These are phyloP conservation scores for Yamadazyma trypodendri DNA, from an alignment of 1,139 yeast genomes.

Conservation along the genomic window DNA sequence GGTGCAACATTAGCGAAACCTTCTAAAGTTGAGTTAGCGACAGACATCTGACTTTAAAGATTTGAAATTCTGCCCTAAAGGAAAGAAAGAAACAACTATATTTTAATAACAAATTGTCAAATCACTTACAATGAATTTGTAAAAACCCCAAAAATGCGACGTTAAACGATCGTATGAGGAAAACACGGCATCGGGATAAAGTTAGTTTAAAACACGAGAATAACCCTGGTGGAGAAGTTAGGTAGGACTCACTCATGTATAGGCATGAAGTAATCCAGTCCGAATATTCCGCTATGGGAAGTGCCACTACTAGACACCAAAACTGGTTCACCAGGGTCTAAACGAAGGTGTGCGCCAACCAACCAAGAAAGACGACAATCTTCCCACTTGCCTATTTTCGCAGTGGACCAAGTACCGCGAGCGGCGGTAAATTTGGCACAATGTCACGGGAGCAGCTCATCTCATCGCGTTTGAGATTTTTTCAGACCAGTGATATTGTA, in stretches of 20 bases:
- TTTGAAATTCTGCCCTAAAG: not conserved
- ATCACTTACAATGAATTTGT: not conserved
- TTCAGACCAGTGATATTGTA: too few relatives aligned
- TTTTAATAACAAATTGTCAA: not conserved
- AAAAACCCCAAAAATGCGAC: not conserved
- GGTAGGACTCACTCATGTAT: too few relatives aligned
- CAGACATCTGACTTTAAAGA: not conserved
- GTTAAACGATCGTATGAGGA: conserved; percentile 1
- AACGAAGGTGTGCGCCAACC: not conserved
- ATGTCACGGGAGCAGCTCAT: not conserved
- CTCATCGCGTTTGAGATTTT: conserved; percentile 8
- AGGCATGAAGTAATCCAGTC: too few relatives aligned
- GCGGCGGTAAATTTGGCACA: not conserved
- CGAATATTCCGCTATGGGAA: too few relatives aligned
- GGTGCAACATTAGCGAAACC: not conserved
- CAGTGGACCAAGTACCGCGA: not conserved
- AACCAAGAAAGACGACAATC: too few relatives aligned
- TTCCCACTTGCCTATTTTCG: not conserved
- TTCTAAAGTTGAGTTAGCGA: not conserved
- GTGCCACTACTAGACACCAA: too few relatives aligned
- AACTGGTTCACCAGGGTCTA: not conserved
- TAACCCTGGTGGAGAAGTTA: too few relatives aligned
- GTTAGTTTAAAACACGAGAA: not conserved
- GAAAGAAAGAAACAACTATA: not conserved
- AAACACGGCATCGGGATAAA: not conserved